Conservation (phyloP, 208 protist genomes). For the Tritrichomonas musculus region DNA sequence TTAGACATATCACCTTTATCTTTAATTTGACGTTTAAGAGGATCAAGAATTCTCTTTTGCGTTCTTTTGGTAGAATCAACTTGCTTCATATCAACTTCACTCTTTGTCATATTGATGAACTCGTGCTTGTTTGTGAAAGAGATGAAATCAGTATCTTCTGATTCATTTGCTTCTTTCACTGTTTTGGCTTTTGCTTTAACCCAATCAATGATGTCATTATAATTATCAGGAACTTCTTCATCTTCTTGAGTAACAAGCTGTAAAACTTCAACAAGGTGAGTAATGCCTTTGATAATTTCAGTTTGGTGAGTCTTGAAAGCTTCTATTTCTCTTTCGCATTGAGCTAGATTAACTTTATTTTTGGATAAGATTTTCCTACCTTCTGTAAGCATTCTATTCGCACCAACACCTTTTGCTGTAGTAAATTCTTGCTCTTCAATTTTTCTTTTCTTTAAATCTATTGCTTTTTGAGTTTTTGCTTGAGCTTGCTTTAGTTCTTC, state of each 20-base stretch:
- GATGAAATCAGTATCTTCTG: constrained; percentile 14
- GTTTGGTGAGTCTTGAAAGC: not conserved
- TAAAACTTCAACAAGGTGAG: not conserved
- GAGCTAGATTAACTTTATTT: not conserved
- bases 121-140: not conserved
- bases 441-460: not conserved
- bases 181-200: not conserved
- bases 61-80: not conserved
- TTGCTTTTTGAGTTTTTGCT: not conserved
- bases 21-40: not conserved
- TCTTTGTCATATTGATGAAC: not conserved
- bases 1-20: not conserved
- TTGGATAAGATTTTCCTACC: not conserved
- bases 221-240: not conserved
- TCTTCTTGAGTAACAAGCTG: not conserved
- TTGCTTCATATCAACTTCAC: not conserved
- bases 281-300: not conserved
- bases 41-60: not conserved
- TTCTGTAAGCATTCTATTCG: not conserved
- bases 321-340: not conserved
- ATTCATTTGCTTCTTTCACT: not conserved
- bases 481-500: not conserved
- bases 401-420: not conserved
- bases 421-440: not conserved
- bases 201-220: not conserved